phyloP scores from a whole-genome alignment of 495 filamentous ascomycete genomes.

The Hypoxylon rickii region DNA sequence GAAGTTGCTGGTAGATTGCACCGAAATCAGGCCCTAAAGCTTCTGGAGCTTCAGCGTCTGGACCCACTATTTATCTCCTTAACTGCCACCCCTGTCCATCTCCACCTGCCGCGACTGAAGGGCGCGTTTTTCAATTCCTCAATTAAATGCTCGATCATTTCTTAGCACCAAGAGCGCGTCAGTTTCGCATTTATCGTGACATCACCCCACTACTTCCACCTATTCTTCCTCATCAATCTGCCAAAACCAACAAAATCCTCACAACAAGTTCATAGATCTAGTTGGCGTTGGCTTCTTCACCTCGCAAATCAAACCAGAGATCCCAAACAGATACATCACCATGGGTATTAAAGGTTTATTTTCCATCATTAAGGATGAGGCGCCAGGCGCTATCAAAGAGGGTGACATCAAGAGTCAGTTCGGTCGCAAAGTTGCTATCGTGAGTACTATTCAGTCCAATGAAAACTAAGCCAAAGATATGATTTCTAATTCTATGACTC shows the following conservation, averaged over 20 bases:
- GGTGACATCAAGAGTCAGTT: constrained; percentile 99
- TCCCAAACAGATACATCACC: constrained; percentile 24
- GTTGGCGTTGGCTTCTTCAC: no score
- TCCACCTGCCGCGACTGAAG: no score
- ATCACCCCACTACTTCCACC: constrained; percentile 23
- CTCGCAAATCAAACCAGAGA: background rate
- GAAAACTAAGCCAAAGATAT: background rate
- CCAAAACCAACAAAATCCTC: no score
- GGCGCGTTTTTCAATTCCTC: constrained; percentile 31
- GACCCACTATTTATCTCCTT: no score
- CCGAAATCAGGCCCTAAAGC: no score
- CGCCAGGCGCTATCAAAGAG: constrained; percentile 89
- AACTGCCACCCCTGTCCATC: no score
- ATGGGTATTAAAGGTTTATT: constrained; percentile 96
- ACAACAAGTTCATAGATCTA: no score
- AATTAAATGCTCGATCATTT: constrained; percentile 14
- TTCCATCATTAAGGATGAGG: constrained; percentile 87
- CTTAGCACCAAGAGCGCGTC: constrained; percentile 35
- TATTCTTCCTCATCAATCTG: no score
- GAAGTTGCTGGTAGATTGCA: no score
- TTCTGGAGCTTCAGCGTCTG: no score
- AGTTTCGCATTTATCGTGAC: constrained; percentile 37
- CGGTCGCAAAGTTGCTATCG: constrained; percentile 94
- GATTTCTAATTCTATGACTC: constrained; percentile 27
- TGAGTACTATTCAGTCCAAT: constrained; percentile 52